Base-by-base conservation (phyloP, 2,329 filamentous ascomycete species). In the Trichoderma aggressivum region DNA sequence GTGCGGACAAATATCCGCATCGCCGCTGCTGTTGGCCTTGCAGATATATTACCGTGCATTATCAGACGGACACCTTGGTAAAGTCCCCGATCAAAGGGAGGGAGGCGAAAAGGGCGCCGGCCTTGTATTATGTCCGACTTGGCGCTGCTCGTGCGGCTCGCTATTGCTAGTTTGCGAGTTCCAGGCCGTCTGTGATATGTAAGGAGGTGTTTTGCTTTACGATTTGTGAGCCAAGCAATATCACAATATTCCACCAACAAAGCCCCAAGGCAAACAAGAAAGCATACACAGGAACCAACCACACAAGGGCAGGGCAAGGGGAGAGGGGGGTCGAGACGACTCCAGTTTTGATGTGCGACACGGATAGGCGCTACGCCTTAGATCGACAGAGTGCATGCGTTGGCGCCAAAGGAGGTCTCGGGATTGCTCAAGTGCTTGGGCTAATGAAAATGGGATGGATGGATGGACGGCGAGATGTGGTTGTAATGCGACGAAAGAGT, bases 371-470 rank as follows among this genome's bases (percentile, higher is more conserved):
- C 64, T 67, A 67, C 64, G 64, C 64, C 64, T 47, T 67, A 67
- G 64, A 67, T 67, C 64, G 64, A 67, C 64, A 67, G 64, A 67
- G 64, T 67, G 64, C 64, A 67, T 67, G 64, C 64, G 64, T 67
- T 67, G 64, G 64, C 64, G 64, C 64, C 64, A 59, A 59, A 59
- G 28, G 55, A 67, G 55, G 64, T 67, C 64, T 67, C 64, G 64
- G 64, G 64, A 67, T 67, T 67, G 55, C 55, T 67, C 53, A 59
- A 47, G 53, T 24, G 50, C 30, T 36, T 34, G 63, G 63, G 21
- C 63, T 66, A 66, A 58, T 36, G 50, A 7, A 26, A n/a, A 39
- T 28, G 63, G 28, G 66, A 69, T 69, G 63, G 63, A 43, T 62
- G 66, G 56, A 62, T 55, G 66, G 66, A 55, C 28, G 56, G 55